Evolutionary conservation across 2,329 filamentous ascomycete species (phyloP).

Genomic region (Amauroascus verrucosus): DNA sequence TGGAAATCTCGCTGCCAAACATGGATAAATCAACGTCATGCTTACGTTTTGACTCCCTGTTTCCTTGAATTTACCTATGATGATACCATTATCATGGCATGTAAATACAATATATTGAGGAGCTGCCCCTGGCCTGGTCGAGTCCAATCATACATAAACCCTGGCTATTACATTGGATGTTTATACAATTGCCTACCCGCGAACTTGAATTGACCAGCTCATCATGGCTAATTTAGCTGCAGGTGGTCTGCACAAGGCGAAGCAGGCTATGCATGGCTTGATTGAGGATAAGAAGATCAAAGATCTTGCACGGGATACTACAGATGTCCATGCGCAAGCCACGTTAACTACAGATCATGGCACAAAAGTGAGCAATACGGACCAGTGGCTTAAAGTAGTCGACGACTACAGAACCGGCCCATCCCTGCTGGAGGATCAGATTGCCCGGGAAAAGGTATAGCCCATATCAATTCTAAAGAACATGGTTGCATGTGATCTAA

Average conservation of each 20-base stretch:
- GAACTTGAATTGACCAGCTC: not conserved
- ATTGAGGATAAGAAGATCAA: slow-evolving; percentile 44
- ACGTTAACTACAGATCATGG: slow-evolving; percentile 69
- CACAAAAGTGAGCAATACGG: slow-evolving; percentile 60
- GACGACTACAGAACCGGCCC: slow-evolving; percentile 57
- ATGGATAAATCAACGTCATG: not conserved
- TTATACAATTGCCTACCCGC: not conserved
- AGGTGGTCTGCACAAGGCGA: slow-evolving; percentile 24
- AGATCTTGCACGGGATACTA: slow-evolving; percentile 50
- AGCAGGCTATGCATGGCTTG: slow-evolving; percentile 18
- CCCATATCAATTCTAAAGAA: not conserved
- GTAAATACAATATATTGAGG: not conserved
- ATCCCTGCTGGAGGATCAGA: slow-evolving; percentile 58
- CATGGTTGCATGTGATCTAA: not conserved
- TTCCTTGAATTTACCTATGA: not conserved
- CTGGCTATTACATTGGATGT: too few species aligned
- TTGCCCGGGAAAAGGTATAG: slow-evolving; percentile 60
- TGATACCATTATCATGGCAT: too few species aligned
- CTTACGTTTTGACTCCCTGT: not conserved
- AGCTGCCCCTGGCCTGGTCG: too few species aligned
- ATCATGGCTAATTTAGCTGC: slow-evolving; percentile 12
- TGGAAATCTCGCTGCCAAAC: too few species aligned
- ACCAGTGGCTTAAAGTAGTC: slow-evolving; percentile 63
- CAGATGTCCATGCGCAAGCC: slow-evolving; percentile 48
- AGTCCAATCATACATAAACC: too few species aligned